These are phyloP conservation scores for Yarrowia sp. DNA, from an alignment of 805 yeast species.

Conservation along the genomic window DNA sequence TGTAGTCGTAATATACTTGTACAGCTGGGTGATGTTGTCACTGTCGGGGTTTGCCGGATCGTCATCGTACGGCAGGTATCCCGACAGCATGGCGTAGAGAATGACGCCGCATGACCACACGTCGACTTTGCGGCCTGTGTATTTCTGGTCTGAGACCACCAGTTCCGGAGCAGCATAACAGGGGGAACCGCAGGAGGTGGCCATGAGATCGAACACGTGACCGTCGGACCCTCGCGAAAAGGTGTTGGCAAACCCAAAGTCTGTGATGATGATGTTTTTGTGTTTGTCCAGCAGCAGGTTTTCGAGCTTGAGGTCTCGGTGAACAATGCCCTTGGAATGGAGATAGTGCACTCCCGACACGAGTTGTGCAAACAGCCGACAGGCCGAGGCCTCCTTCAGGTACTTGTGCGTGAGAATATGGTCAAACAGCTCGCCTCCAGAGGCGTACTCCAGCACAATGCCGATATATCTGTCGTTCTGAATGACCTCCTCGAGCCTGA, in stretches of 20 bases:
- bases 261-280: conserved; percentile 84
- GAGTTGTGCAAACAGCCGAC: conserved; percentile 87
- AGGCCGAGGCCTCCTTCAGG: conserved; percentile 85
- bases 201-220: conserved; percentile 69
- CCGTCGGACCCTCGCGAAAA: conserved; percentile 53
- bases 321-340: conserved; percentile 81
- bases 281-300: conserved; percentile 81
- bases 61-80: conserved; percentile 96
- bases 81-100: conserved; percentile 94
- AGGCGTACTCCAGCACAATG: conserved; percentile 93
- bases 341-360: conserved; percentile 92
- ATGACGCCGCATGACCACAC: conserved; percentile 98
- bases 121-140: conserved; percentile 92
- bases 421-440: conserved; percentile 96
- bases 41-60: conserved; percentile 97
- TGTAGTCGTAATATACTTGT: conserved; percentile 89
- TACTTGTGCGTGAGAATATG: conserved; percentile 86
- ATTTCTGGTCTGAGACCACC: conserved; percentile 84
- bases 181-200: conserved; percentile 95
- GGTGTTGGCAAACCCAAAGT: conserved; percentile 94
- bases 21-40: conserved; percentile 86
- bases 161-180: conserved; percentile 99
- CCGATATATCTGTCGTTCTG: conserved; percentile 96
- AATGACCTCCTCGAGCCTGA: conserved; percentile 86
- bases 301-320: conserved; percentile 78